Conservation (phyloP, 345 rosid species). For the Populus tremula region DNA sequence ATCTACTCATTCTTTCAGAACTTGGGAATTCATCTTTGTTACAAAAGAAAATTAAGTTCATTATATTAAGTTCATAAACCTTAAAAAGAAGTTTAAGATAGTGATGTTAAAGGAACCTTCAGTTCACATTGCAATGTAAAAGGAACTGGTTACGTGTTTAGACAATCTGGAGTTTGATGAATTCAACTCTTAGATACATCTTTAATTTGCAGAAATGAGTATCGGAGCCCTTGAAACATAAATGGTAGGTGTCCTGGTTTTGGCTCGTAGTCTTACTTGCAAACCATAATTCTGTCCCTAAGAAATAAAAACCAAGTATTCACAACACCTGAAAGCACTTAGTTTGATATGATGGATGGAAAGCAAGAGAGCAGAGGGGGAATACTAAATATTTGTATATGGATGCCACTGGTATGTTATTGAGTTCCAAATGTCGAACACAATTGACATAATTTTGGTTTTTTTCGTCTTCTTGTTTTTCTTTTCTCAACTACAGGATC, state of each 20-base stretch:
- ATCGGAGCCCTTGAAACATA: background rate
- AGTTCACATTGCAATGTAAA: background rate
- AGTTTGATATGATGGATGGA: too few species aligned
- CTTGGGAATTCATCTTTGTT: too few species aligned
- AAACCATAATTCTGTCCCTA: background rate
- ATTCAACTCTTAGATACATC: background rate
- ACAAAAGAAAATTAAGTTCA: too few species aligned
- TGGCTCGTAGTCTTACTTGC: background rate
- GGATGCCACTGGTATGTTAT: background rate
- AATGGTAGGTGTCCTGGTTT: background rate
- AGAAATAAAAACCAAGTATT: too few species aligned
- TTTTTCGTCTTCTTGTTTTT: background rate
- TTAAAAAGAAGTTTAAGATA: too few species aligned
- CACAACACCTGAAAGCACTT: too few species aligned
- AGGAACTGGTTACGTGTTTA: background rate
- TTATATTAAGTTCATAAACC: too few species aligned
- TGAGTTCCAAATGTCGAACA: background rate
- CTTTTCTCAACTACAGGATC: slow-evolving; percentile 51
- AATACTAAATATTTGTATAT: too few species aligned
- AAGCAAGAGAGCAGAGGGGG: too few species aligned
- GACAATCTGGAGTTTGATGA: background rate
- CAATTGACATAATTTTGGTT: background rate
- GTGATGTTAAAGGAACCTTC: background rate
- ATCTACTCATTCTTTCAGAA: too few species aligned
- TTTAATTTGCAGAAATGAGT: background rate